Percentiles rank a stretch among this genome's conserved stretches.
These are phyloP conservation scores for Coniella vitis DNA, from an alignment of 2,329 filamentous ascomycete species.

Conservation along the genomic window DNA sequence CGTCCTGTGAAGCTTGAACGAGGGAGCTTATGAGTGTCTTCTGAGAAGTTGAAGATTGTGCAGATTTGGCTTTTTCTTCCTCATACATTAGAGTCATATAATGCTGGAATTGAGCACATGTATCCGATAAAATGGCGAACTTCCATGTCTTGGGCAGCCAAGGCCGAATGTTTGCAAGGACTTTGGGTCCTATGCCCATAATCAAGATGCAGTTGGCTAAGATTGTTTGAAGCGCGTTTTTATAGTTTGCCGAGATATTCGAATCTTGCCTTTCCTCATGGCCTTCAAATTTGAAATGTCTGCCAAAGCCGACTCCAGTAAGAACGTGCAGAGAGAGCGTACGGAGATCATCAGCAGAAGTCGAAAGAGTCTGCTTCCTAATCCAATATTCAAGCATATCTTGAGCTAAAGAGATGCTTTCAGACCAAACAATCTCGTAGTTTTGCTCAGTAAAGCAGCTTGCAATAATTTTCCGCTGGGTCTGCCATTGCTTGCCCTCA, in stretches of 20 bases:
- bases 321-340: constrained; percentile 24
- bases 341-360: constrained; percentile 21
- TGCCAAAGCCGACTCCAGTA: constrained; percentile 25
- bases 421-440: constrained; percentile 24
- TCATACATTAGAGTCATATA: constrained; percentile 26
- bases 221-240: constrained; percentile 22
- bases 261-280: constrained; percentile 18
- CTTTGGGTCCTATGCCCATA: constrained; percentile 21
- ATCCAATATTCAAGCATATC: constrained; percentile 26
- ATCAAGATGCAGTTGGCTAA: constrained; percentile 27
- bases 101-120: constrained; percentile 20
- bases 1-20: constrained; percentile 1
- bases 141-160: constrained; percentile 40
- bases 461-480: constrained; percentile 21
- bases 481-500: constrained; percentile 18
- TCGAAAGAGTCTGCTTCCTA: constrained; percentile 15
- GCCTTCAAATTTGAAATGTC: constrained; percentile 25
- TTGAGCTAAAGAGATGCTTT: constrained; percentile 18
- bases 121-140: constrained; percentile 18
- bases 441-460: constrained; percentile 25
- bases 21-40: constrained; percentile 3
- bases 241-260: constrained; percentile 20
- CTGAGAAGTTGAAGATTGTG: neutral
- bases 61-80: constrained; percentile 20
- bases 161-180: constrained; percentile 28